These are phyloP conservation scores for Pythium plurisporium DNA, from an alignment of 352 stramenopile genomes.

Conservation along the genomic window DNA sequence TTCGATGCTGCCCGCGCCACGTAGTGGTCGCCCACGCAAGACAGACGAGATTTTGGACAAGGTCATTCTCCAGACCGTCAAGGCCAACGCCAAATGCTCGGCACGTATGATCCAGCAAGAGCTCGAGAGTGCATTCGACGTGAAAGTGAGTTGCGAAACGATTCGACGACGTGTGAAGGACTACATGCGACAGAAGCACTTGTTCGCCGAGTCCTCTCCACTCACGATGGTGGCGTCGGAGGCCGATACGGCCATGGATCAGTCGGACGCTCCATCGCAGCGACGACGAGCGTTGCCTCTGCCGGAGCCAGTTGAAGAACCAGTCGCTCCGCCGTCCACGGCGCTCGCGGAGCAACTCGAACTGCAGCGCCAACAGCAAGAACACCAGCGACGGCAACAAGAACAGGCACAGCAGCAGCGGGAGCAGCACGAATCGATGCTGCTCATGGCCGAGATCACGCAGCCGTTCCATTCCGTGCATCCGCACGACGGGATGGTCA, in stretches of 20 bases:
- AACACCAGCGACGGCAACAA: not conserved
- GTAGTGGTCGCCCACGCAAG: constrained; percentile 56
- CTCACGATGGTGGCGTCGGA: not conserved
- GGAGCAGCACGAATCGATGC: constrained; percentile 6
- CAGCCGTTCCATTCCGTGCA: constrained; percentile 2
- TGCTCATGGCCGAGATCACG: constrained; percentile 16
- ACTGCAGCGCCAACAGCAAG: constrained; percentile 7
- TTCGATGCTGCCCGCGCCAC: constrained; percentile 37
- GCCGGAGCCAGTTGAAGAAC: not conserved
- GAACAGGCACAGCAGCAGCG: not conserved
- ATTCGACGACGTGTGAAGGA: constrained; percentile 65
- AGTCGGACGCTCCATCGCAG: not conserved
- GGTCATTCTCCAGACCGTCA: constrained; percentile 59
- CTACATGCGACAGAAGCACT: constrained; percentile 35
- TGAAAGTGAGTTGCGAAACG: constrained; percentile 65
- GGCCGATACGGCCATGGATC: not conserved
- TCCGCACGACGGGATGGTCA: not conserved
- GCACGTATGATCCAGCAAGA: constrained; percentile 57
- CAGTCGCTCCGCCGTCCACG: not conserved
- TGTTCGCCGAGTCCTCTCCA: constrained; percentile 18
- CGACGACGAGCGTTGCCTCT: not conserved
- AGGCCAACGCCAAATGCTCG: constrained; percentile 52
- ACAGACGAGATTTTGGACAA: constrained; percentile 62
- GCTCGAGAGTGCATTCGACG: constrained; percentile 35
- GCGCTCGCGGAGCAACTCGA: constrained; percentile 1